Evolutionary conservation across 805 yeast genomes (phyloP).

Genomic region (Candida silvicultrix): DNA sequence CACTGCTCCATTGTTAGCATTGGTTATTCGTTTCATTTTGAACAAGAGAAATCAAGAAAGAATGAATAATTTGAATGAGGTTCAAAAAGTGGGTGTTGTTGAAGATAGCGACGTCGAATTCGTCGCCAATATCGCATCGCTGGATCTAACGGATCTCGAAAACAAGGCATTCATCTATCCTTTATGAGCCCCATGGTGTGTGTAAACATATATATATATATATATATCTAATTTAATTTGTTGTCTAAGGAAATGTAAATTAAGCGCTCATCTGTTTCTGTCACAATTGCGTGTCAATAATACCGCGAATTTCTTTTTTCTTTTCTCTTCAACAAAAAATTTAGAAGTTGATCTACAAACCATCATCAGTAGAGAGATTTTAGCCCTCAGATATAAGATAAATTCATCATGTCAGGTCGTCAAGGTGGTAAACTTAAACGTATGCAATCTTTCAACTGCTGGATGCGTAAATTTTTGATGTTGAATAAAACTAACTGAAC

Average conservation of each 20-base stretch:
- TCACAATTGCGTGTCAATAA: not conserved
- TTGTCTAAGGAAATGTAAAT: no score
- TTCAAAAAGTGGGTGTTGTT: conserved; percentile 22
- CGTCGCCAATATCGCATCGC: conserved; percentile 32
- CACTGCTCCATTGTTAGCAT: conserved; percentile 36
- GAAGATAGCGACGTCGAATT: conserved; percentile 26
- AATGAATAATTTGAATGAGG: conserved; percentile 13
- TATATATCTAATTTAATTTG: no score
- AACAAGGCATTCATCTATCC: conserved; percentile 47
- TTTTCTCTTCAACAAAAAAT: not conserved
- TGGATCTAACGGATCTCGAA: conserved; percentile 48
- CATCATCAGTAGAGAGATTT: no score
- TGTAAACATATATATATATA: no score
- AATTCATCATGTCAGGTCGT: conserved; percentile 78
- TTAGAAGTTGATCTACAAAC: not conserved
- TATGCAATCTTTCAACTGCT: conserved; percentile 25
- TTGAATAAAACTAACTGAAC: conserved; percentile 3
- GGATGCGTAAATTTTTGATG: not conserved
- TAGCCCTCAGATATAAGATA: no score
- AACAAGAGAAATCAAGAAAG: conserved; percentile 38
- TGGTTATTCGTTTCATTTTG: conserved; percentile 39
- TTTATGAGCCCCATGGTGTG: conserved; percentile 7
- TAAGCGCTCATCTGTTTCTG: no score
- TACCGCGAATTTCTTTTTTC: not conserved
- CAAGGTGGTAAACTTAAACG: conserved; percentile 98